Evolutionary conservation across 2,329 filamentous ascomycete species (phyloP), one percentile per base, ranked within the genome.

Genomic region (Colletotrichum sp.): DNA sequence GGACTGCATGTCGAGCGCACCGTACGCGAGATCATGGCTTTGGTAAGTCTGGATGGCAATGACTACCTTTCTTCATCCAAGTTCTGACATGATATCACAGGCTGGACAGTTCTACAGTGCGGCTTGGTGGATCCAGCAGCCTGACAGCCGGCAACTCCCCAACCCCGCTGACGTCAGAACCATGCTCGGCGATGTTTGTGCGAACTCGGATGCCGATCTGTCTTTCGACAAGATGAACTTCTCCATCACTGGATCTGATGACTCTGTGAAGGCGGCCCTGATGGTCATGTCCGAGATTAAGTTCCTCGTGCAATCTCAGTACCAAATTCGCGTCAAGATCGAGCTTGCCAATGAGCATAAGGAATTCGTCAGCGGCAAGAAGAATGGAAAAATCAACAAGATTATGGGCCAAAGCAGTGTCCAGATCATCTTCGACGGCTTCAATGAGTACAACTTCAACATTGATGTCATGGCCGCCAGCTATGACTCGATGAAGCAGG

Each of bases 341-440:
- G 97, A 99, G 87, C 93, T 99, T 70, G 97, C 97, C 80, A 98
- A 98, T 81, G 97, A 99, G 86, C 97, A 99, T 87, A 99, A 99
- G 84, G 97, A 99, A 81, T 99, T 99, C 82, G 97, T 99, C 71
- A 98, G 96, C 78, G 97, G 97, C 78, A 99, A 99, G 89, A 99
- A 99, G 88, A 99, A 99, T 80, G 97, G 97, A 84, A 99, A 99
- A 87, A 99, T 99, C 85, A 99, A 99, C 89, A 99, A 99, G 89
- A 99, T 99, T 80, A 99, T 99, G 97, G 97, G 96, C 29, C 96
- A 98, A 84, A 98, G 96, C 89, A 98, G 97, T 79, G 97, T 99
- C 15, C 97, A 99, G 85, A 98, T 99, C 80, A 96, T 99, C 76
- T 99, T 99, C 78, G 97, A 99, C 82, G 96, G 95, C 76, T 99